Base-by-base conservation (phyloP, 2,329 filamentous ascomycete species). In the Fusarium brevicatenulatum region DNA sequence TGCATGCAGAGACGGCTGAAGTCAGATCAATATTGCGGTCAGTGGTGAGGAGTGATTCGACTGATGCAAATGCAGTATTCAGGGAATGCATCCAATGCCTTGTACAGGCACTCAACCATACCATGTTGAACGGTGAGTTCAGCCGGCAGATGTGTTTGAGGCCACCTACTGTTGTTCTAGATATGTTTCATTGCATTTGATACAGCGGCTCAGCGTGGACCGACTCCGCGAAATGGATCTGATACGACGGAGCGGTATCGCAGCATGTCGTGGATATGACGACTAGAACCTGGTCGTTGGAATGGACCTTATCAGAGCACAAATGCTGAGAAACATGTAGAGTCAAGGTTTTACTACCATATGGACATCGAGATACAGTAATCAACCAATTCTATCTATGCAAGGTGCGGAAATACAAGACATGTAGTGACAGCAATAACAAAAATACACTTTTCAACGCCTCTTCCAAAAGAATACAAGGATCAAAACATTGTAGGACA, bases 401-500 rank as follows among this genome's bases (percentile, higher is more conserved):
- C 23, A 23, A 11, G n/a, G 18, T n/a, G 19, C 23, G 21, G 6
- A n/a, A 19, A 40, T 7, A 18, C 9, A 43, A 19, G 7, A 9
- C 30, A 49, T 36, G 23, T 9, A 18, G 11, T 46, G 23, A 1
- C 7, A 21, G 7, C 18, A 16, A 40, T 9, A 11, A 16, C 1
- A 10, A 18, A n/a, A 23, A 36, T 18, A 39, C 2, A 21, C 59
- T 43, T 64, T 69, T 69, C 19, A 69, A 43, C 71, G 68, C 54
- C 63, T 74, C 32, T 63, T 61, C 74, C 73, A 76, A 15, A 76
- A 76, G 39, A 76, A 76, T 3, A 12, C 66, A n/a, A 70, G 13
- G n/a, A 76, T 76, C 58, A 76, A 52, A 10, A 73, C 66, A 56
- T 76, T 76, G 4, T 76, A 76, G 0, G 49, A 50, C 7, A 76